Evolutionary conservation across 768 basidiomycete species (phyloP).

Genomic region (Amanita rubescens): DNA sequence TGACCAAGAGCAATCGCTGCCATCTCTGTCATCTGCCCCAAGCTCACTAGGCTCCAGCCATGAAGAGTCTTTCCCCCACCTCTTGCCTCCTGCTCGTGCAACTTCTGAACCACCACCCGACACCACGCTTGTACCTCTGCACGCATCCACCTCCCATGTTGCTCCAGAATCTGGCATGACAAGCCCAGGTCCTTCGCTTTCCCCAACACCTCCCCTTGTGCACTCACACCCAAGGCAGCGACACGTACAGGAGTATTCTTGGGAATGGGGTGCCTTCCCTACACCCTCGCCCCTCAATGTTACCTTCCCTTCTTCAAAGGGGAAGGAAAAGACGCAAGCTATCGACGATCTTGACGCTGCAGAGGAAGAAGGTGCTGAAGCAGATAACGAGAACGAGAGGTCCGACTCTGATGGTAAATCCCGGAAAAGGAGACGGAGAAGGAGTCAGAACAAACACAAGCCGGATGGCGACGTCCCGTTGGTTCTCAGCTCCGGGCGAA

Average conservation of each 20-base stretch:
- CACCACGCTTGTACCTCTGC: conserved; percentile 5
- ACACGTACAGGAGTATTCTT: conserved; percentile 60
- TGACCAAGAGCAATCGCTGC: conserved; percentile 1
- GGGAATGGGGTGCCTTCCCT: conserved; percentile 93
- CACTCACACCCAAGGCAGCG: conserved; percentile 6
- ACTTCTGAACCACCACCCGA: conserved; percentile 60
- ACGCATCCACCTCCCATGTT: not conserved
- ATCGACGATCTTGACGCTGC: conserved; percentile 13
- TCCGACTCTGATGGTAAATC: conserved; percentile 5
- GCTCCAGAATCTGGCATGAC: not conserved
- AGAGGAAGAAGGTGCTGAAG: conserved; percentile 16
- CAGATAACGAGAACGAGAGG: conserved; percentile 22
- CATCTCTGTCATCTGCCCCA: conserved; percentile 14
- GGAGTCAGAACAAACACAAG: conserved; percentile 3
- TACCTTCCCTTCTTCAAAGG: conserved; percentile 29
- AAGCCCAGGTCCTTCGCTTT: conserved; percentile 6
- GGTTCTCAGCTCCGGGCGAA: conserved; percentile 25
- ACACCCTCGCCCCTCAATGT: conserved; percentile 63
- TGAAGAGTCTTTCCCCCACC: conserved; percentile 17
- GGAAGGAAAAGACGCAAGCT: conserved; percentile 21
- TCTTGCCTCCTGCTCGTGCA: conserved; percentile 33
- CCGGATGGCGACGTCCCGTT: not conserved
- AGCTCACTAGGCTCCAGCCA: conserved; percentile 15
- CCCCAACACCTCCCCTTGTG: conserved; percentile 3
- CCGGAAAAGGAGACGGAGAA: conserved; percentile 10